phyloP scores from a whole-genome alignment of 1,284 basidiomycete species.

The Melampsora medusae region DNA sequence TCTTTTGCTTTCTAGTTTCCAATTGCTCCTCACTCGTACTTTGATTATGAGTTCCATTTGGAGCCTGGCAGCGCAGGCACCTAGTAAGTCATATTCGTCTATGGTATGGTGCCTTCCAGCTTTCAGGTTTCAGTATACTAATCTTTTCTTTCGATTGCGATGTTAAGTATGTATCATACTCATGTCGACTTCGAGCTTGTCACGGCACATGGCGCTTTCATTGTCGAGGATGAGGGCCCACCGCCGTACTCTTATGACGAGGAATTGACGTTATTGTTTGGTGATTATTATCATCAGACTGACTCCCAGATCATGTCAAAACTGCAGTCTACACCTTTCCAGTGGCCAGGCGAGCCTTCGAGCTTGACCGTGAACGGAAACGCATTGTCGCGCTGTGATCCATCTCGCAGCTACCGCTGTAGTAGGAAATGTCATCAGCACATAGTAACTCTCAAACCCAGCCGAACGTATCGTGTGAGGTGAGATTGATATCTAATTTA shows the following conservation, averaged over 20 bases:
- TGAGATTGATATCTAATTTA: neutral
- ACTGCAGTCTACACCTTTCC: slow-evolving; percentile 22
- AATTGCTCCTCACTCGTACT: slow-evolving; percentile 22
- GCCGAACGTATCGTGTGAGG: slow-evolving; percentile 30
- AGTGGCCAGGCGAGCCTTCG: slow-evolving; percentile 37
- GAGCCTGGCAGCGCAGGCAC: slow-evolving; percentile 26
- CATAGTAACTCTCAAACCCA: slow-evolving; percentile 19
- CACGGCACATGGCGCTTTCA: slow-evolving; percentile 35
- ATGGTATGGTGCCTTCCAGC: neutral
- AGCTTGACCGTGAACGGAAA: slow-evolving; percentile 33
- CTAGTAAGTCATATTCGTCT: slow-evolving; percentile 36
- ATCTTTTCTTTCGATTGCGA: neutral
- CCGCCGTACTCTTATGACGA: slow-evolving; percentile 34
- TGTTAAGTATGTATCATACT: slow-evolving; percentile 32
- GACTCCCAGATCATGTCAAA: slow-evolving; percentile 25
- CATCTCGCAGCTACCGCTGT: slow-evolving; percentile 16
- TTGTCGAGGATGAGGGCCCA: slow-evolving; percentile 12
- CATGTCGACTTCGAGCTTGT: slow-evolving; percentile 25
- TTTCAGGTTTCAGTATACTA: neutral
- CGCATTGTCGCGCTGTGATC: slow-evolving; percentile 28
- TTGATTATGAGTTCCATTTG: slow-evolving; percentile 44
- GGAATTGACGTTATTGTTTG: slow-evolving; percentile 35
- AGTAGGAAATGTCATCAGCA: slow-evolving; percentile 18
- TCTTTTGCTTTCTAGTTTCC: slow-evolving; percentile 17
- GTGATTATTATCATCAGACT: slow-evolving; percentile 38